phyloP scores from a whole-genome alignment of 2,329 filamentous ascomycete genomes.

The Cercospora canescens region DNA sequence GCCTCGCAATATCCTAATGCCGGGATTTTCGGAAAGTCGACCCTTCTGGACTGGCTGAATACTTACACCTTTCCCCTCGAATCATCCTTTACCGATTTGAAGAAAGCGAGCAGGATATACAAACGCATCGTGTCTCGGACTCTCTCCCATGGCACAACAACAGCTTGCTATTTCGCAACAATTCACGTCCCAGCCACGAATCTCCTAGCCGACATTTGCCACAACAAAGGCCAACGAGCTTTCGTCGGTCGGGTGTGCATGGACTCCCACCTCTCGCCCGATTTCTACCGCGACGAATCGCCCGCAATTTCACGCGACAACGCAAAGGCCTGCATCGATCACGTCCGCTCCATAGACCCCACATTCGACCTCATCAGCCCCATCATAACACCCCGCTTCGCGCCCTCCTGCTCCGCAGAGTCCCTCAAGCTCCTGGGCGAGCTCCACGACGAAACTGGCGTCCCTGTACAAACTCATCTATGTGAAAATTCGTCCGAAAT shows the following conservation, averaged over 20 bases:
- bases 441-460: slow-evolving; percentile 61
- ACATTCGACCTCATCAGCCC: slow-evolving; percentile 66
- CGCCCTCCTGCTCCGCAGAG: slow-evolving; percentile 53
- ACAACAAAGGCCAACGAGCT: slow-evolving; percentile 78
- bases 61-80: slow-evolving; percentile 96
- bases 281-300: slow-evolving; percentile 76
- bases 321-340: slow-evolving; percentile 46
- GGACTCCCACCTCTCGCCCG: slow-evolving; percentile 70
- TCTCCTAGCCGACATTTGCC: slow-evolving; percentile 80
- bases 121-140: slow-evolving; percentile 75
- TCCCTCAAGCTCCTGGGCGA: slow-evolving; percentile 65
- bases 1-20: slow-evolving; percentile 93
- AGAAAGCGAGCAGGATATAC: slow-evolving; percentile 71
- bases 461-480: slow-evolving; percentile 86
- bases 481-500: slow-evolving; percentile 79
- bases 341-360: slow-evolving; percentile 69
- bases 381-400: slow-evolving; percentile 73
- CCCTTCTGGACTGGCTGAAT: slow-evolving; percentile 88
- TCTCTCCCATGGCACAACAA: slow-evolving; percentile 87
- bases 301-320: slow-evolving; percentile 58
- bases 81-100: slow-evolving; percentile 65
- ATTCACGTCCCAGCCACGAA: slow-evolving; percentile 87
- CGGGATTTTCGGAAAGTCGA: slow-evolving; percentile 90
- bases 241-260: slow-evolving; percentile 95
- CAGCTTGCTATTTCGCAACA: slow-evolving; percentile 92